Percentiles rank a stretch among this genome's conserved stretches.
These are phyloP conservation scores for Pseudozyma hubeiensis DNA, from an alignment of 1,284 basidiomycete species.

Conservation along the genomic window DNA sequence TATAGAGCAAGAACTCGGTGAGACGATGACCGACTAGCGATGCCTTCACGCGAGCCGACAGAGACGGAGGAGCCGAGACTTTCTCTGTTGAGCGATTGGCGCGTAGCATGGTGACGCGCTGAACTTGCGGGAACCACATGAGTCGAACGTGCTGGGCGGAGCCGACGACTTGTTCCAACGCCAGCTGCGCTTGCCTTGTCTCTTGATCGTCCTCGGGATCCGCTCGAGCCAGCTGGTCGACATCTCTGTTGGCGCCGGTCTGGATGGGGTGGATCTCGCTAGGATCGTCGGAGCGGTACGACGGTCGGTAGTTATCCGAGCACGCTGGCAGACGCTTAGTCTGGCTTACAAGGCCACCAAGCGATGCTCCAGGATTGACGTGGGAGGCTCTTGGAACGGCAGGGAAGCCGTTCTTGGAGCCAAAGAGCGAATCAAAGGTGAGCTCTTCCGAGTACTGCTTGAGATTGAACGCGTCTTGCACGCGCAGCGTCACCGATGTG, in stretches of 20 bases:
- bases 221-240: constrained; percentile 24
- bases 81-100: constrained; percentile 79
- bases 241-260: constrained; percentile 14
- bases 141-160: constrained; percentile 85
- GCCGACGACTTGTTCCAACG: constrained; percentile 67
- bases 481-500: constrained; percentile 80
- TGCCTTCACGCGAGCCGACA: constrained; percentile 31
- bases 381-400: constrained; percentile 18
- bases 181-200: constrained; percentile 72
- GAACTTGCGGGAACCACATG: constrained; percentile 92
- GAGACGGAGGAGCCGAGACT: constrained; percentile 16
- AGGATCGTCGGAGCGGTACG: constrained; percentile 20
- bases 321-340: constrained; percentile 51
- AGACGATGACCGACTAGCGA: constrained; percentile 43
- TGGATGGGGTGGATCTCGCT: constrained; percentile 47
- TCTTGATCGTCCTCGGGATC: constrained; percentile 55
- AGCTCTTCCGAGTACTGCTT: constrained; percentile 80
- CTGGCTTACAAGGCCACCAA: constrained; percentile 55
- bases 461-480: constrained; percentile 85
- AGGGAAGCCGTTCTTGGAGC: constrained; percentile 69
- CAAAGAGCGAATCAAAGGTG: constrained; percentile 74
- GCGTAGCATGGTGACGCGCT: constrained; percentile 79
- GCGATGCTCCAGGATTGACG: constrained; percentile 24
- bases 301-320: constrained; percentile 31
- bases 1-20: constrained; percentile 46